phyloP scores from a whole-genome alignment of 441 rosid genomes.

The Isatis lusitanica region DNA sequence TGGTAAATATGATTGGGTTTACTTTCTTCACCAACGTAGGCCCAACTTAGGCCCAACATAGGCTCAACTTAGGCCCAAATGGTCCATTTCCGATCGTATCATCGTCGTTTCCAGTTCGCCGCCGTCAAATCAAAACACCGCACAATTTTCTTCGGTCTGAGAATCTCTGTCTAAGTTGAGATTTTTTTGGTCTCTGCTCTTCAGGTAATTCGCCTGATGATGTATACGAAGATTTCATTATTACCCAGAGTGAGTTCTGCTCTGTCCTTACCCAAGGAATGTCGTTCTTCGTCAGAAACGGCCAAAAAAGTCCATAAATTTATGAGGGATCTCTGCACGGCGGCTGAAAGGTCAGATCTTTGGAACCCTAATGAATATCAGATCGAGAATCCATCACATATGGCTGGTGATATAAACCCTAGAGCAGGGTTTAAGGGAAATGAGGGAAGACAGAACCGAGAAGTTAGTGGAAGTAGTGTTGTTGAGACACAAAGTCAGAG shows the following conservation, averaged over 20 bases:
- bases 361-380: conserved; percentile 24
- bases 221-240: conserved; percentile 45
- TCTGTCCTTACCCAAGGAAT: conserved; percentile 38
- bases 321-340: conserved; percentile 45
- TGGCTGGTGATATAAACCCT: conserved; percentile 33
- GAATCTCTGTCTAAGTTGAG: background rate
- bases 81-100: background rate
- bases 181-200: background rate
- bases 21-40: background rate
- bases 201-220: conserved; percentile 15
- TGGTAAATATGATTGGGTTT: background rate
- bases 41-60: background rate
- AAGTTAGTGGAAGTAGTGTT: background rate
- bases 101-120: background rate
- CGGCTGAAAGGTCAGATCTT: conserved; percentile 49
- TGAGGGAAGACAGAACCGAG: background rate
- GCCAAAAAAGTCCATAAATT: conserved; percentile 15
- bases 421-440: conserved; percentile 14
- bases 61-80: background rate
- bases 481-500: conserved; percentile 6
- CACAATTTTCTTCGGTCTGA: background rate
- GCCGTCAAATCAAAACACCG: background rate
- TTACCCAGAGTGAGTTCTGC: conserved; percentile 37
- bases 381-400: background rate
- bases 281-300: conserved; percentile 32